Percentiles rank a stretch among this genome's conserved stretches.
These are phyloP conservation scores for Leptodontidium sp. DNA, from an alignment of 2,329 filamentous ascomycete species.

Conservation along the genomic window DNA sequence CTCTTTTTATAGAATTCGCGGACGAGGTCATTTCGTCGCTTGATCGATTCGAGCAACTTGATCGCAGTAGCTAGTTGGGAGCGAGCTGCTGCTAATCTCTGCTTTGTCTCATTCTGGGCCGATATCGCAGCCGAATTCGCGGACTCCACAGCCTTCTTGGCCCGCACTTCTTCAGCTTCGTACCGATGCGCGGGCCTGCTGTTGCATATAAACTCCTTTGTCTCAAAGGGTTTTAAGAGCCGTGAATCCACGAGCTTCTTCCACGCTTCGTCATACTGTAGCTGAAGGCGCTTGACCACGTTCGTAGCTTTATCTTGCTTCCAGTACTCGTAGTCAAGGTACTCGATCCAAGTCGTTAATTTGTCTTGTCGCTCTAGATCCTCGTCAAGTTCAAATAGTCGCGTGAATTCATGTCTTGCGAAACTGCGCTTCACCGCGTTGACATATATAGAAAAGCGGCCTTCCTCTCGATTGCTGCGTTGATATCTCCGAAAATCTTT, in stretches of 20 bases:
- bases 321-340: constrained; percentile 45
- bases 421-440: constrained; percentile 44
- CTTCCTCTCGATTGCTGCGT: constrained; percentile 41
- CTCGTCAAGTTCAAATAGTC: constrained; percentile 45
- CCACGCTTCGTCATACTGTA: constrained; percentile 45
- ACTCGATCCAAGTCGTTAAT: constrained; percentile 53
- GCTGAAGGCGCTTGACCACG: constrained; percentile 36
- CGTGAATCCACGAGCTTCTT: constrained; percentile 46
- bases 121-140: constrained; percentile 25
- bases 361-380: constrained; percentile 45
- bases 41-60: constrained; percentile 31
- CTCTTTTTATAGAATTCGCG: constrained; percentile 29
- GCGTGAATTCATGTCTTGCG: constrained; percentile 43
- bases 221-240: constrained; percentile 44
- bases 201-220: constrained; percentile 40
- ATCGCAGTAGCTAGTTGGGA: constrained; percentile 34
- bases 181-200: constrained; percentile 27
- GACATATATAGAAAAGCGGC: constrained; percentile 42
- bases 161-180: constrained; percentile 31
- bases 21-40: constrained; percentile 37
- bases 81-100: constrained; percentile 30
- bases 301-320: constrained; percentile 26
- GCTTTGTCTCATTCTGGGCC: constrained; percentile 20
- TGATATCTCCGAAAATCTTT: constrained; percentile 47
- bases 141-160: constrained; percentile 33